Conservation (phyloP, 2,329 filamentous ascomycete genomes). For the Penicillium sclerotiorum region DNA sequence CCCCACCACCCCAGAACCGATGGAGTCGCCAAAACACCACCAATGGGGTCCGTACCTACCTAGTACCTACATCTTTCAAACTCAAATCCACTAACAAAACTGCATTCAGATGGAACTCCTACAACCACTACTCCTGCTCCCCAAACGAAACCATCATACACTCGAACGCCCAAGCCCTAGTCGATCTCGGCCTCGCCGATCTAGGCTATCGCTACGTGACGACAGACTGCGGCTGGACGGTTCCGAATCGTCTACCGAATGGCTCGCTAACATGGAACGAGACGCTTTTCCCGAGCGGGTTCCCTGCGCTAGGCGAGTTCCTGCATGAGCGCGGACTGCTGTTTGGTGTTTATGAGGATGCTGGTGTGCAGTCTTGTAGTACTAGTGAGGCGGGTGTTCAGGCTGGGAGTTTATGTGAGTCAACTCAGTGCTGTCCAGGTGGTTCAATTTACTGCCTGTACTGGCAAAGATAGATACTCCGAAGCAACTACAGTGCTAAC, state of each 20-base stretch:
- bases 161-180: slow-evolving; percentile 56
- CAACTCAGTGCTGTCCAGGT: no score
- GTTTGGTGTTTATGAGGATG: slow-evolving; percentile 51
- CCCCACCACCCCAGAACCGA: slow-evolving; percentile 11
- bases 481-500: no score
- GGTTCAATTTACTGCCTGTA: no score
- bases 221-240: slow-evolving; percentile 62
- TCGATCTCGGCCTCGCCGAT: slow-evolving; percentile 54
- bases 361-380: slow-evolving; percentile 46
- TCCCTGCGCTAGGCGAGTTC: slow-evolving; percentile 44
- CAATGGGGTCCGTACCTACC: slow-evolving; percentile 30
- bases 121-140: slow-evolving; percentile 58
- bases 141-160: slow-evolving; percentile 54
- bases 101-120: slow-evolving; percentile 57
- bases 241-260: slow-evolving; percentile 37
- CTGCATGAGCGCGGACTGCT: slow-evolving; percentile 45
- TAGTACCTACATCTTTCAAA: neutral
- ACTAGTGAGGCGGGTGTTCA: slow-evolving; percentile 14
- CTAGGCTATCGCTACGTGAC: slow-evolving; percentile 61
- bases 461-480: no score
- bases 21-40: slow-evolving; percentile 31
- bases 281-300: slow-evolving; percentile 46
- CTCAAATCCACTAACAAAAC: no score
- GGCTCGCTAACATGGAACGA: slow-evolving; percentile 47
- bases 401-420: slow-evolving; percentile 41